Base-by-base conservation (phyloP, 2,329 filamentous ascomycete species). In the Dactylonectria macrodidyma region DNA sequence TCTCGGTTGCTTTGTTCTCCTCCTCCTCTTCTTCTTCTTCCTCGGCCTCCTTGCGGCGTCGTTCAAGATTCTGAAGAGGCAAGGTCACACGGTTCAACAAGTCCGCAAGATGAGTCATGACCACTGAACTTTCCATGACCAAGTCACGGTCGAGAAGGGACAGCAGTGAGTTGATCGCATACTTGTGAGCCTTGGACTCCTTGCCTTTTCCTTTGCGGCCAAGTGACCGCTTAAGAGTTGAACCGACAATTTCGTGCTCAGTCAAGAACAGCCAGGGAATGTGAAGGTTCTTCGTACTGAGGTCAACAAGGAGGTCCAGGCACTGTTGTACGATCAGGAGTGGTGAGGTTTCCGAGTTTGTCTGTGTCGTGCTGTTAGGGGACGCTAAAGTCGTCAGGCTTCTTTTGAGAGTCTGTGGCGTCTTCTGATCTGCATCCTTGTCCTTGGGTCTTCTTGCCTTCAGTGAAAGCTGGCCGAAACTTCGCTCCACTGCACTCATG, bases 241-340 rank as follows among this genome's bases (percentile, higher is more conserved):
- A 90, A 9, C 89, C 88, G 26, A 92, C 91, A 9, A 84, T 82
- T 77, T 99, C 96, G 76, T 98, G 95, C 80, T 99, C 96, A 0
- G 93, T 97, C 64, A 99, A 83, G 87, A 99, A 99, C 78, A 98
- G 93, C 70, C 92, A 94, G 41, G 95, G 90, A 59, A 98, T 92
- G 76, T 97, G 94, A 38, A 91, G 90, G 75, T 97, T 98, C 80
- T 93, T 93, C 69, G 91, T 89, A 14, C 93, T 94, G 24, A 99
- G 87, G 75, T 95, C 94, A 50, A 93, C 93, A 11, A 99, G 87
- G 2, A 96, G 90, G 70, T 93, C 91, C 44, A 99, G 87, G 77
- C 96, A 98, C 80, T 99, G 97, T 79, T 98, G 95, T 9, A 98
- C 95, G 60, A 99, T 94, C 84, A 98, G 90, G 48, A 98, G 88